Evolutionary conservation across 179 eudicot genomes (phyloP).

Genomic region (Sideroxylon spinosum): DNA sequence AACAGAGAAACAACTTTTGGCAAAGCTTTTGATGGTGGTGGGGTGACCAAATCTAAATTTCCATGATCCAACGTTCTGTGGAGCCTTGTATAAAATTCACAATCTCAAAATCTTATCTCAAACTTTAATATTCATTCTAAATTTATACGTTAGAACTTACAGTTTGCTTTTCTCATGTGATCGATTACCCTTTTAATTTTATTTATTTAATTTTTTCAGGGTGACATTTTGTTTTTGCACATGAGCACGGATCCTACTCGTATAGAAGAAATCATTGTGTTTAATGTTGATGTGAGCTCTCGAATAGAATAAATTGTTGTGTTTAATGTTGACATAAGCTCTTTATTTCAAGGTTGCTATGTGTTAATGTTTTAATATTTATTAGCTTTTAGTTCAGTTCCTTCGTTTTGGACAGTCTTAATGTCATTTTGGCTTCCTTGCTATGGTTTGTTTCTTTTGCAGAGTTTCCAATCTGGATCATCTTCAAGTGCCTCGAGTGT

Average conservation of each 20-base stretch:
- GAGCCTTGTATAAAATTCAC: too few relatives aligned
- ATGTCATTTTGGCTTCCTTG: too few relatives aligned
- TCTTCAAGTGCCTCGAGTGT: too few relatives aligned
- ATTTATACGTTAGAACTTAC: background rate
- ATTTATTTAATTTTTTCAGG: conserved; percentile 37
- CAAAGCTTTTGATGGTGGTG: too few relatives aligned
- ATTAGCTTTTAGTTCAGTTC: background rate
- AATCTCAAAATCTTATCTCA: too few relatives aligned
- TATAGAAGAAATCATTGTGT: conserved; percentile 87
- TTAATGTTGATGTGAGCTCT: conserved; percentile 75
- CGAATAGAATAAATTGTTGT: conserved; percentile 91
- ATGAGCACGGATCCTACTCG: conserved; percentile 87
- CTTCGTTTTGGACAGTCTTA: background rate
- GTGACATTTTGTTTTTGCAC: conserved; percentile 80
- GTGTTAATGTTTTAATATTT: background rate
- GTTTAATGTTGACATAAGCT: conserved; percentile 79
- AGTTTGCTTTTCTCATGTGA: background rate
- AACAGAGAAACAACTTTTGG: too few relatives aligned
- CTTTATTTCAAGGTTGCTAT: background rate
- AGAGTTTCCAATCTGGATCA: too few relatives aligned
- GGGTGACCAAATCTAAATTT: too few relatives aligned
- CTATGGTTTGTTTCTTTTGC: too few relatives aligned
- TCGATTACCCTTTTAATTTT: background rate
- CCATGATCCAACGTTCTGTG: too few relatives aligned
- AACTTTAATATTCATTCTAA: background rate